Conservation (phyloP, 208 protist genomes). For the Leishmania amazonensis region DNA sequence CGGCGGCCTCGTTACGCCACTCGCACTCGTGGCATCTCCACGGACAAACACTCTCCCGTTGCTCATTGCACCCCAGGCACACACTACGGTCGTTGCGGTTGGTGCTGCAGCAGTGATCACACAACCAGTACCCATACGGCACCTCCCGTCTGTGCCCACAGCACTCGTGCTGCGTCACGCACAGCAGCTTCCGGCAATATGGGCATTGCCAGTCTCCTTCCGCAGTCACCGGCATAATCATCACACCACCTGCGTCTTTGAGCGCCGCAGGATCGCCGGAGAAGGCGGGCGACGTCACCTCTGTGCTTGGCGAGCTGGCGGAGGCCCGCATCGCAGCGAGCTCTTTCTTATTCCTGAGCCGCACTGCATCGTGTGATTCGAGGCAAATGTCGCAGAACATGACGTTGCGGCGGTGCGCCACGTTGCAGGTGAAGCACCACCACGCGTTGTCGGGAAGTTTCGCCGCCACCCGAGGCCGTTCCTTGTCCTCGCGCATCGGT, state of each 20-base stretch:
- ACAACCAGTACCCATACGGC: slow-evolving; percentile 80
- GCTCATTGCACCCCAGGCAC: slow-evolving; percentile 70
- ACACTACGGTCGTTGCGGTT: slow-evolving; percentile 49
- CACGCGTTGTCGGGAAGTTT: slow-evolving; percentile 44
- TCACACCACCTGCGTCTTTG: background rate
- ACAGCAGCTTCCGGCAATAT: slow-evolving; percentile 60
- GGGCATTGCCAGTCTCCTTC: slow-evolving; percentile 79
- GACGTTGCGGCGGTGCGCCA: slow-evolving; percentile 77
- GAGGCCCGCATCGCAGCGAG: background rate
- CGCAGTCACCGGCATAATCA: slow-evolving; percentile 5
- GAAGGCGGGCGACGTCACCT: background rate
- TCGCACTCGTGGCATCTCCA: slow-evolving; percentile 66
- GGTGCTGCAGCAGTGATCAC: slow-evolving; percentile 65
- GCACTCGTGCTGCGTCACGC: slow-evolving; percentile 40
- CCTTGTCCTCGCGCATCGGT: no score
- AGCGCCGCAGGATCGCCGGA: background rate
- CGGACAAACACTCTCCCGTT: slow-evolving; percentile 26
- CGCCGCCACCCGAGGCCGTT: slow-evolving; percentile 7
- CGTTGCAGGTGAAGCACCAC: slow-evolving; percentile 80
- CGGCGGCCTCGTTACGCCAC: slow-evolving; percentile 35
- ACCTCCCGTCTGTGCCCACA: slow-evolving; percentile 65
- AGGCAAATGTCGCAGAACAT: slow-evolving; percentile 90
- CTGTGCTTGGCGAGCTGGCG: background rate
- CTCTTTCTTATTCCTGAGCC: background rate
- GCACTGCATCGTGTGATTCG: slow-evolving; percentile 28